A percentile compares a stretch with the other conserved stretches of the same genome.
Evolutionary conservation across 495 filamentous ascomycete species (phyloP).

Genomic region (Xylaria palmicola): DNA sequence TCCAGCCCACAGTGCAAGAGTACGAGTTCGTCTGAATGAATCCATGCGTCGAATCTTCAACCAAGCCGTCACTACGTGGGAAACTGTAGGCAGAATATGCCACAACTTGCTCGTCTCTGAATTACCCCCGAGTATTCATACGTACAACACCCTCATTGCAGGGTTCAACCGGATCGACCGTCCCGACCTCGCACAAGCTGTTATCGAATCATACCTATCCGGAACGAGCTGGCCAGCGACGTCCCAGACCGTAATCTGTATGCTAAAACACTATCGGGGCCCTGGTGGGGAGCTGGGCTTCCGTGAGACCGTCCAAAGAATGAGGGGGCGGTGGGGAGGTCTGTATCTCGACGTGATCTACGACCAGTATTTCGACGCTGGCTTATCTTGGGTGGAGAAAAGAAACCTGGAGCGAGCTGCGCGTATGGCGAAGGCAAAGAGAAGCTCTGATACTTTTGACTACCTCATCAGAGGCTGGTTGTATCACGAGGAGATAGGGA

Average conservation of each 20-base stretch:
- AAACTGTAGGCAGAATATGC: conserved; percentile 59
- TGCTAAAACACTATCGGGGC: conserved; percentile 56
- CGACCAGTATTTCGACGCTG: too few relatives aligned
- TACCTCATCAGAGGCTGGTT: conserved; percentile 40
- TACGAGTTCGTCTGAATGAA: conserved; percentile 32
- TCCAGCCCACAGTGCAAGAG: background rate
- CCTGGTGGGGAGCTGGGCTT: conserved; percentile 41
- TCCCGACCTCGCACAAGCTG: conserved; percentile 49
- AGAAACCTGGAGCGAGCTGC: conserved; percentile 4
- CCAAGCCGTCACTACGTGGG: conserved; percentile 19
- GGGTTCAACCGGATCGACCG: conserved; percentile 54
- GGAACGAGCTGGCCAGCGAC: conserved; percentile 51
- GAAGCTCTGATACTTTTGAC: conserved; percentile 29
- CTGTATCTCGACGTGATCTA: conserved; percentile 20
- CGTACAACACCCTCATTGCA: conserved; percentile 65
- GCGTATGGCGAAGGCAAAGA: background rate
- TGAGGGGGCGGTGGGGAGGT: conserved; percentile 35
- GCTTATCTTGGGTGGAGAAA: too few relatives aligned
- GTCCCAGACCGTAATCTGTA: conserved; percentile 48
- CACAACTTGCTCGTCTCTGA: conserved; percentile 61
- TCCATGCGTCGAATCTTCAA: conserved; percentile 35
- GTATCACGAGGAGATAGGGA: conserved; percentile 32
- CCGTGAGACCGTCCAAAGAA: conserved; percentile 34
- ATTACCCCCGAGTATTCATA: conserved; percentile 58
- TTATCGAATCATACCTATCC: conserved; percentile 55